A percentile compares a stretch with the other conserved stretches of the same genome.
Evolutionary conservation across 2,329 filamentous ascomycete species (phyloP).

Genomic region (Neofusicoccum sp.): DNA sequence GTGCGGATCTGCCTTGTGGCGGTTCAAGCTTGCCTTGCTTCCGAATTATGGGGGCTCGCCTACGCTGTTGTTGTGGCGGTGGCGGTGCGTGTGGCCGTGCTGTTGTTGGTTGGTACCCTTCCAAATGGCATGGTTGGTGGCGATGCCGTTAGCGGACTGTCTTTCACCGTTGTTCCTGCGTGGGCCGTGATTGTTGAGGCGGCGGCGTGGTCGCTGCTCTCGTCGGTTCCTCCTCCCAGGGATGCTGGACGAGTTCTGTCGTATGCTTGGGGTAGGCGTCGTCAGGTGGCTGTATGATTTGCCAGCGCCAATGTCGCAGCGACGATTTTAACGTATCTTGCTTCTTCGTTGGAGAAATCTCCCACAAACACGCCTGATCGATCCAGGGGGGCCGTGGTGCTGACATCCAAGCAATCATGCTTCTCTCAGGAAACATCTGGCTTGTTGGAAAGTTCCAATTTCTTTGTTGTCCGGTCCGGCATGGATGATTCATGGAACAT

Average conservation of each 20-base stretch:
- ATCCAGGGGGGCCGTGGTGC: neutral
- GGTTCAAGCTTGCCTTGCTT: neutral
- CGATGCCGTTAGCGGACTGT: neutral
- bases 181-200: neutral
- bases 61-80: neutral
- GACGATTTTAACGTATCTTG: neutral
- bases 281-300: neutral
- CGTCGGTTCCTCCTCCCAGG: neutral
- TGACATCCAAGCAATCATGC: neutral
- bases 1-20: neutral
- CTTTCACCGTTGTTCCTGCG: neutral
- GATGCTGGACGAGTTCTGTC: neutral
- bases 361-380: neutral
- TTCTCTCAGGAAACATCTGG: neutral
- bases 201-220: neutral
- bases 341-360: neutral
- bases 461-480: neutral
- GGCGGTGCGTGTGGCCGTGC: neutral
- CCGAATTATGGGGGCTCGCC: neutral
- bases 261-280: neutral
- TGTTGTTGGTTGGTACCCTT: neutral
- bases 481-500: conserved; percentile 10
- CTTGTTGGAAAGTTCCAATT: neutral
- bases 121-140: neutral
- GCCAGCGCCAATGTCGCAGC: neutral